These are phyloP conservation scores for Aphanomyces stellatus DNA, from an alignment of 352 stramenopile genomes.

Conservation along the genomic window DNA sequence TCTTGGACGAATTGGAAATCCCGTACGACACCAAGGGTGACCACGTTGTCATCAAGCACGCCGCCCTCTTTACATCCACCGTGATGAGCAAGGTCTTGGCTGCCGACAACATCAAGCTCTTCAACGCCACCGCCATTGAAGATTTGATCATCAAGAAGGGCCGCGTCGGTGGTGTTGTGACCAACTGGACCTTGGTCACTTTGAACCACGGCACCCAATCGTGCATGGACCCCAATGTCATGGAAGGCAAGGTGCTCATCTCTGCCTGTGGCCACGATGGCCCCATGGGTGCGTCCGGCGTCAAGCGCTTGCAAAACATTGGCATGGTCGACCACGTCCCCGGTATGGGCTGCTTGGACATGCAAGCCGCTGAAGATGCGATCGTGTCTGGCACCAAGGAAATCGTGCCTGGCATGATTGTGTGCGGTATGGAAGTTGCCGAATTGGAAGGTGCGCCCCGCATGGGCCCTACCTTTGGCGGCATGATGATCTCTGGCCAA, in stretches of 20 bases:
- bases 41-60: slow-evolving; percentile 61
- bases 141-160: slow-evolving; percentile 58
- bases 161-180: slow-evolving; percentile 49
- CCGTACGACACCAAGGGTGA: slow-evolving; percentile 54
- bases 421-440: slow-evolving; percentile 52
- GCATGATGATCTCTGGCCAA: slow-evolving; percentile 62
- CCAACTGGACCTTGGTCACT: slow-evolving; percentile 60
- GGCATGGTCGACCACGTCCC: slow-evolving; percentile 49
- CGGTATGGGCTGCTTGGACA: slow-evolving; percentile 51
- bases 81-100: slow-evolving; percentile 51
- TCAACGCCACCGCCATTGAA: slow-evolving; percentile 62
- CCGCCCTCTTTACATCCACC: slow-evolving; percentile 53
- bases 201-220: slow-evolving; percentile 60
- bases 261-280: slow-evolving; percentile 51
- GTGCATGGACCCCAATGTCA: slow-evolving; percentile 67
- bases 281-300: slow-evolving; percentile 49
- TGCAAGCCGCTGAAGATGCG: slow-evolving; percentile 48
- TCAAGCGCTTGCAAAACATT: slow-evolving; percentile 59
- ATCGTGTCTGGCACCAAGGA: slow-evolving; percentile 56
- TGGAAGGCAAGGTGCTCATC: slow-evolving; percentile 61
- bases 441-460: slow-evolving; percentile 49
- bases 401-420: slow-evolving; percentile 56
- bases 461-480: slow-evolving; percentile 53
- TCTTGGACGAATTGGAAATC: slow-evolving; percentile 59
- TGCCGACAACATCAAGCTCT: slow-evolving; percentile 56